Percentiles rank a stretch among this genome's conserved stretches.
Evolutionary conservation across 176 grass and related monocot species (phyloP).

Genomic region (Oryza coarctata): DNA sequence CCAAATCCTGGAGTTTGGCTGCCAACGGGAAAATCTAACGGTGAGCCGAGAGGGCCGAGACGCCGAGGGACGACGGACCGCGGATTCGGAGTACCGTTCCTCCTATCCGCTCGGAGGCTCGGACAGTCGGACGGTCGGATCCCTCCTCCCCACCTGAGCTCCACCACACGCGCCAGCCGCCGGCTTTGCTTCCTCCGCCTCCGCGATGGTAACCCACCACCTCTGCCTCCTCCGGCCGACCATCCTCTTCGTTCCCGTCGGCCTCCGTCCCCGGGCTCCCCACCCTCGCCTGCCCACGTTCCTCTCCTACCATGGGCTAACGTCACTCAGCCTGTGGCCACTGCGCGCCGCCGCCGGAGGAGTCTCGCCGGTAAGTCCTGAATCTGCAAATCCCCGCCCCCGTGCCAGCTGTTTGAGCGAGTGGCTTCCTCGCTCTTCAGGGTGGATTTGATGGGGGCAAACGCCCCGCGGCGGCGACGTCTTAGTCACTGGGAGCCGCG

Average conservation of each 20-base stretch:
- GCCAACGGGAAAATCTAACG: too few relatives aligned
- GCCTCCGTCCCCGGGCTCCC: background rate
- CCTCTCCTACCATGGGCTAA: background rate
- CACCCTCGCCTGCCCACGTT: background rate
- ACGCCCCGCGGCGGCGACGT: background rate
- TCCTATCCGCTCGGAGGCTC: too few relatives aligned
- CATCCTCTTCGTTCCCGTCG: background rate
- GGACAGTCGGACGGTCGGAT: too few relatives aligned
- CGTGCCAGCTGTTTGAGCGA: background rate
- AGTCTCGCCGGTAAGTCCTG: conserved; percentile 30
- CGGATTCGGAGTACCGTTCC: too few relatives aligned
- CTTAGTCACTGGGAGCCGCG: conserved; percentile 28
- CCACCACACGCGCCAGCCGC: conserved; percentile 4
- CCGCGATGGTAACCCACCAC: conserved; percentile 41
- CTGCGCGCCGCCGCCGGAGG: conserved; percentile 27
- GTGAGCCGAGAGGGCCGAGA: too few relatives aligned
- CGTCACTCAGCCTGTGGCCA: conserved; percentile 21
- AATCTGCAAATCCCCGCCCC: background rate
- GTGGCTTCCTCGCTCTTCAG: conserved; percentile 36
- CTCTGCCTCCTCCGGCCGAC: conserved; percentile 23
- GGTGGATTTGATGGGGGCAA: conserved; percentile 43
- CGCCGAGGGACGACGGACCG: too few relatives aligned
- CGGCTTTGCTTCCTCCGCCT: conserved; percentile 4
- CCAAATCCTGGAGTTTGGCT: too few relatives aligned
- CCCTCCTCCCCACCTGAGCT: background rate